Percentiles rank a stretch among this genome's conserved stretches.
Evolutionary conservation across 108 stramenopile genomes (phyloP).

Genomic region (Skeletonema costatum): DNA sequence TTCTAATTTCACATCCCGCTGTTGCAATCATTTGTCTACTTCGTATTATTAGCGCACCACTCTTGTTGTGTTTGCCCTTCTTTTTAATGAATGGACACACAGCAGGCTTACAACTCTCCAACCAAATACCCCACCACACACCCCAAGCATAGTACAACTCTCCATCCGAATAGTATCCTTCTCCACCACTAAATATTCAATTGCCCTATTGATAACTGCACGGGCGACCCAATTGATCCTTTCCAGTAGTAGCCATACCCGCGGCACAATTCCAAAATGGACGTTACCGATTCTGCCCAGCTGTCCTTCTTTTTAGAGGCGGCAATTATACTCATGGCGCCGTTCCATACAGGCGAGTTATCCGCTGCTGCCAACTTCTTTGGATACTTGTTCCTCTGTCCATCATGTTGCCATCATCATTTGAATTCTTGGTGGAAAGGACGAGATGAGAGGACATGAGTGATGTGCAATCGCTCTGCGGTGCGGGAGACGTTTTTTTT

Average conservation of each 20-base stretch:
- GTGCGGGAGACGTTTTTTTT: conserved; percentile 16
- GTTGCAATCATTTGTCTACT: too few species aligned
- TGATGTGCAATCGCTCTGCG: conserved; percentile 22
- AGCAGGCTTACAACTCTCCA: background rate
- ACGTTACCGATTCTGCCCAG: conserved; percentile 20
- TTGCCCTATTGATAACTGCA: conserved; percentile 40
- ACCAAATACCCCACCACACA: conserved; percentile 28
- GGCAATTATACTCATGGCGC: conserved; percentile 24
- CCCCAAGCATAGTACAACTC: conserved; percentile 54
- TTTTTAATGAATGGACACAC: conserved; percentile 12
- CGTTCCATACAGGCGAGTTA: conserved; percentile 27
- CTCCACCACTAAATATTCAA: conserved; percentile 35
- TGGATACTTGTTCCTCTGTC: background rate
- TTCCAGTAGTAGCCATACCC: background rate
- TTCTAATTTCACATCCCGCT: too few species aligned
- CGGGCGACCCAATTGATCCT: background rate
- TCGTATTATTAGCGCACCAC: too few species aligned
- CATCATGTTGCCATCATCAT: background rate
- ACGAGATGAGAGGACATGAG: conserved; percentile 18
- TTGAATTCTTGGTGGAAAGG: background rate
- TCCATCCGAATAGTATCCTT: conserved; percentile 49
- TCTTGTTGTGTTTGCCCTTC: too few species aligned
- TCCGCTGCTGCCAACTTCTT: background rate
- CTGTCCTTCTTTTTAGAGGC: background rate
- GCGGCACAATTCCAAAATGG: conserved; percentile 31